Evolutionary conservation across 768 basidiomycete genomes (phyloP).

Genomic region (Roridomyces roridus): DNA sequence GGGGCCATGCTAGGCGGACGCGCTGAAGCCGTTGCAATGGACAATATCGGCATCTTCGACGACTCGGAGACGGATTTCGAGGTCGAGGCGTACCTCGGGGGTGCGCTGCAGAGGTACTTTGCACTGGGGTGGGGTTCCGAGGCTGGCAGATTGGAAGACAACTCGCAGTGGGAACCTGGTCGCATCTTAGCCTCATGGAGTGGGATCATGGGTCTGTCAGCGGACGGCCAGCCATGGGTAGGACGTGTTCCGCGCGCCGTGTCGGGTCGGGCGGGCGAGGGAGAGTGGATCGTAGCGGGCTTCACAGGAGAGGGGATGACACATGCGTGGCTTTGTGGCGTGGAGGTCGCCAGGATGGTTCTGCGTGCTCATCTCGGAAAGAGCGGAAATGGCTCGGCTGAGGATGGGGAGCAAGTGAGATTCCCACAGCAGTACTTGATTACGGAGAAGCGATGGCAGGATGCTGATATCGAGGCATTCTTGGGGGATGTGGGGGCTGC

Average conservation of each 20-base stretch:
- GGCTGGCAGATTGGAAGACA: background rate
- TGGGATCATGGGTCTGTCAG: constrained; percentile 67
- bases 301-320: constrained; percentile 80
- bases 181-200: constrained; percentile 66
- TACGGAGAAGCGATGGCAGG: constrained; percentile 20
- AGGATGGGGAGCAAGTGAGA: too few relatives aligned
- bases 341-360: constrained; percentile 66
- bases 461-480: constrained; percentile 17
- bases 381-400: background rate
- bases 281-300: constrained; percentile 77
- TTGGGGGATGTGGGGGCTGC: constrained; percentile 1
- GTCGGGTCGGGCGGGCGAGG: constrained; percentile 53
- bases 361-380: constrained; percentile 39
- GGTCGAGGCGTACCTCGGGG: constrained; percentile 49
- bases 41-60: constrained; percentile 36
- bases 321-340: constrained; percentile 68
- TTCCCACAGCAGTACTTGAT: constrained; percentile 15
- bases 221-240: constrained; percentile 72
- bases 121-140: constrained; percentile 47
- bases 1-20: constrained; percentile 43
- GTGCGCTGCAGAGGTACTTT: constrained; percentile 63
- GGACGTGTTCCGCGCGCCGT: constrained; percentile 61
- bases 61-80: constrained; percentile 39
- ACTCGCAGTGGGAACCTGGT: constrained; percentile 30
- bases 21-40: constrained; percentile 27